Evolutionary conservation across 2,329 filamentous ascomycete species (phyloP).

Genomic region (Diaporthe nobilis): DNA sequence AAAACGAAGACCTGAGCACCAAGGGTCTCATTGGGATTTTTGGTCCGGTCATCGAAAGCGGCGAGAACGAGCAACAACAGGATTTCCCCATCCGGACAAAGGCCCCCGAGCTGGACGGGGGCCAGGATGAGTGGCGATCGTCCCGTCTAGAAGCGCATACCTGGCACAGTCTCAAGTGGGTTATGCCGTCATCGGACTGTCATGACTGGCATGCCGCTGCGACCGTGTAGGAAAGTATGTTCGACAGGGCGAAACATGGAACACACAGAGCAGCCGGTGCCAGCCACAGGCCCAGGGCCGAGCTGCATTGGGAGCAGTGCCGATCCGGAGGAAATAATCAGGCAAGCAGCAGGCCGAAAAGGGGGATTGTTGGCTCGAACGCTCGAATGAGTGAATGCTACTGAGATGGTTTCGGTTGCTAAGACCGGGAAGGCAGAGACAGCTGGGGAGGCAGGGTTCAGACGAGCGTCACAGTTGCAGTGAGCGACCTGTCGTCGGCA

Average conservation of each 20-base stretch:
- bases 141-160: neutral
- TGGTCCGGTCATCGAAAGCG: neutral
- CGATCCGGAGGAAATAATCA: neutral
- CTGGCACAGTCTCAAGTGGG: conserved; percentile 22
- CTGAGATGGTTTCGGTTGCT: conserved; percentile 23
- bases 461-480: conserved; percentile 20
- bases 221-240: neutral
- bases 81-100: conserved; percentile 11
- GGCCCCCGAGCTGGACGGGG: neutral
- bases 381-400: conserved; percentile 23
- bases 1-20: neutral
- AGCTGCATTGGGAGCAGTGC: neutral
- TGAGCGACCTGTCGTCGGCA: conserved; percentile 19
- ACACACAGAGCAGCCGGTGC: neutral
- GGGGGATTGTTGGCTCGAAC: neutral
- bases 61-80: neutral
- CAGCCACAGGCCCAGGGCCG: neutral
- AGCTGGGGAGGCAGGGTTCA: neutral
- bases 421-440: neutral
- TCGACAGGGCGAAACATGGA: conserved; percentile 3
- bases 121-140: conserved; percentile 1
- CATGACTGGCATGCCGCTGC: neutral
- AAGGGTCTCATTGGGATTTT: neutral
- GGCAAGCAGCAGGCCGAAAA: neutral
- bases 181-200: conserved; percentile 18